Evolutionary conservation across 345 rosid genomes (phyloP).

Genomic region (Dimocarpus longan): DNA sequence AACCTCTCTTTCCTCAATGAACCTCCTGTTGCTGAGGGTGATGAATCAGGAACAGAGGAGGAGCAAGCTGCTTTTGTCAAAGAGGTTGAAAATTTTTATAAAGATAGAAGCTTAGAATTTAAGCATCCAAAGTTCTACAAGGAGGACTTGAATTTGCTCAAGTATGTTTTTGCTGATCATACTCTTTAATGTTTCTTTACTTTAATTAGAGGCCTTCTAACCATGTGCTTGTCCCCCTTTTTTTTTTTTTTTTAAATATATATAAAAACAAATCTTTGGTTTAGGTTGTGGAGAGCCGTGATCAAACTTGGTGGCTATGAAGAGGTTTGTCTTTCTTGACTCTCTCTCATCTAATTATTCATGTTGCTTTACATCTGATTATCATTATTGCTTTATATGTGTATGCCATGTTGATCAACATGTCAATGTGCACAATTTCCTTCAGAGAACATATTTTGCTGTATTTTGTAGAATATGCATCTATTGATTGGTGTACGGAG

Average conservation of each 20-base stretch:
- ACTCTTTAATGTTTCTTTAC: background rate
- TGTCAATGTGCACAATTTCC: background rate
- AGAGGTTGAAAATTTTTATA: conserved; percentile 57
- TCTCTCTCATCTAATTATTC: background rate
- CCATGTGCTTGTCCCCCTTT: background rate
- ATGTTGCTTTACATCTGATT: background rate
- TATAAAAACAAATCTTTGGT: background rate
- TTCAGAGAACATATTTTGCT: background rate
- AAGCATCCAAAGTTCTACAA: conserved; percentile 72
- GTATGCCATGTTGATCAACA: background rate
- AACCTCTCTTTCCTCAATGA: conserved; percentile 40
- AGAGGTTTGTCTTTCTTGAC: conserved; percentile 43
- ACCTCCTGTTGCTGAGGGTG: conserved; percentile 37
- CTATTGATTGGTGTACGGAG: background rate
- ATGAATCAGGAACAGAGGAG: conserved; percentile 63
- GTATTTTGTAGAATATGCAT: background rate
- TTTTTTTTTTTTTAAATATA: background rate
- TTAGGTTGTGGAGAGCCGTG: conserved; percentile 69
- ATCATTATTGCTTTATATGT: background rate
- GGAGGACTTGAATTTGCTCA: conserved; percentile 62
- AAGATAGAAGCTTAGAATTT: conserved; percentile 52
- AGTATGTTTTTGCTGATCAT: conserved; percentile 34
- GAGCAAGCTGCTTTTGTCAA: conserved; percentile 56
- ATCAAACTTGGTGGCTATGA: conserved; percentile 72
- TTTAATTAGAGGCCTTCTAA: background rate